A percentile compares a stretch with the other conserved stretches of the same genome.
Evolutionary conservation across 805 yeast genomes (phyloP).

Genomic region (Ogataea nitratoaversa): DNA sequence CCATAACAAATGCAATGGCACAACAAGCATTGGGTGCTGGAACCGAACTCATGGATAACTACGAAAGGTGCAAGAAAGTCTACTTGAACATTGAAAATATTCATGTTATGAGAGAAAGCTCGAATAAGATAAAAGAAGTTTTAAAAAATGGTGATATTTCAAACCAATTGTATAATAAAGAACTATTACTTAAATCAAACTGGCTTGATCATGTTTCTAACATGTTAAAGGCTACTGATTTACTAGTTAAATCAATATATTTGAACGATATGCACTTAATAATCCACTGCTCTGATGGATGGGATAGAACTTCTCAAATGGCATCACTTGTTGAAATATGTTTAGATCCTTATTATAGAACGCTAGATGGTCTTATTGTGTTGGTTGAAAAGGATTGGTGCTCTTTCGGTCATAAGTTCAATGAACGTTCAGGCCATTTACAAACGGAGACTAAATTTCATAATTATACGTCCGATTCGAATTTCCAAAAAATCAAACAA

Average conservation of each 20-base stretch:
- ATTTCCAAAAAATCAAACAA: slow-evolving; percentile 38
- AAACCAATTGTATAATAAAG: slow-evolving; percentile 43
- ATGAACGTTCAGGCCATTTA: slow-evolving; percentile 77
- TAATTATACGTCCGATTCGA: slow-evolving; percentile 34
- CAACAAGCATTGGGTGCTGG: slow-evolving; percentile 99
- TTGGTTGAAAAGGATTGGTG: slow-evolving; percentile 94
- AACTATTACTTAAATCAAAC: slow-evolving; percentile 56
- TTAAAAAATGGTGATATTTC: slow-evolving; percentile 66
- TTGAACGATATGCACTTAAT: slow-evolving; percentile 78
- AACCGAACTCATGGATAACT: slow-evolving; percentile 86
- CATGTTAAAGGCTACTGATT: slow-evolving; percentile 69
- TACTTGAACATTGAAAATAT: slow-evolving; percentile 92
- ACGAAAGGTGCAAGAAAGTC: slow-evolving; percentile 62
- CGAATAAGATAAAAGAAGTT: slow-evolving; percentile 56
- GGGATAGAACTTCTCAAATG: slow-evolving; percentile 95
- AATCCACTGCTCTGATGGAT: slow-evolving; percentile 96
- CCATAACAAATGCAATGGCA: slow-evolving; percentile 91
- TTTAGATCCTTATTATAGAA: slow-evolving; percentile 85
- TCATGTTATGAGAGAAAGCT: slow-evolving; percentile 88
- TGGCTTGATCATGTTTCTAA: slow-evolving; percentile 77
- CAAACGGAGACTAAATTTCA: slow-evolving; percentile 47
- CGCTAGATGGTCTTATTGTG: slow-evolving; percentile 80
- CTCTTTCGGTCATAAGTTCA: slow-evolving; percentile 88
- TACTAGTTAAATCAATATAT: slow-evolving; percentile 76
- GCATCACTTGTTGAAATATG: slow-evolving; percentile 80